These are phyloP conservation scores for Cyphellophora attinorum DNA, from an alignment of 2,329 filamentous ascomycete genomes.

Conservation along the genomic window DNA sequence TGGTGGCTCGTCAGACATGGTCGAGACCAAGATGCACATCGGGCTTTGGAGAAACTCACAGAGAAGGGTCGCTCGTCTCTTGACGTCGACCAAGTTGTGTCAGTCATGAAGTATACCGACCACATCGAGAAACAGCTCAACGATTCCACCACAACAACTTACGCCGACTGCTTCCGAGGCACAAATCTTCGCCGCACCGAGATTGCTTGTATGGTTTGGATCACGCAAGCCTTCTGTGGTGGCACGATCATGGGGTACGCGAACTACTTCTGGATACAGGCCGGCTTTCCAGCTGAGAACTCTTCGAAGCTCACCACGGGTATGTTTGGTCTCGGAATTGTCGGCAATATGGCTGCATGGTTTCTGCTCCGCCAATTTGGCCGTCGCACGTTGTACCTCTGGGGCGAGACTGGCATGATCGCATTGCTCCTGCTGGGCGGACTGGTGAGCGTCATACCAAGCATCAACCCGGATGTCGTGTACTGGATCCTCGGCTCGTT, in stretches of 20 bases:
- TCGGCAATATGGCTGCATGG: conserved; percentile 33
- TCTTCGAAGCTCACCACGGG: conserved; percentile 21
- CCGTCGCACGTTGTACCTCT: conserved; percentile 29
- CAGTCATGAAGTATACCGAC: conserved; percentile 49
- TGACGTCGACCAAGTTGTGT: conserved; percentile 24
- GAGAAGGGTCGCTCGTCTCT: background rate
- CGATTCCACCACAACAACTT: conserved; percentile 14
- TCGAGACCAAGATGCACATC: conserved; percentile 9
- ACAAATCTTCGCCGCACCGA: conserved; percentile 29
- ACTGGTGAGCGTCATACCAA: conserved; percentile 12
- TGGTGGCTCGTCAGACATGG: conserved; percentile 12
- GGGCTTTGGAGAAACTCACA: conserved; percentile 8
- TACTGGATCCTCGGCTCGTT: conserved; percentile 31
- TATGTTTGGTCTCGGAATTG: conserved; percentile 43
- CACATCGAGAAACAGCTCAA: conserved; percentile 21
- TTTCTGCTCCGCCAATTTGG: conserved; percentile 23
- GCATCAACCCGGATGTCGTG: conserved; percentile 14
- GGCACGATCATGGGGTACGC: conserved; percentile 17
- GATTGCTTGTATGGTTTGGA: conserved; percentile 27
- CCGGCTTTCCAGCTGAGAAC: conserved; percentile 31
- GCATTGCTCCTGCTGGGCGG: conserved; percentile 20
- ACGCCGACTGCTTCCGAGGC: conserved; percentile 23
- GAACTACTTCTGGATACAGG: conserved; percentile 24
- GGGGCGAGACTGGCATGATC: conserved; percentile 50
- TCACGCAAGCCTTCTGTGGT: conserved; percentile 24